phyloP scores from a whole-genome alignment of 163 green algal species.

The Chlamydomonas reinhardtii region DNA sequence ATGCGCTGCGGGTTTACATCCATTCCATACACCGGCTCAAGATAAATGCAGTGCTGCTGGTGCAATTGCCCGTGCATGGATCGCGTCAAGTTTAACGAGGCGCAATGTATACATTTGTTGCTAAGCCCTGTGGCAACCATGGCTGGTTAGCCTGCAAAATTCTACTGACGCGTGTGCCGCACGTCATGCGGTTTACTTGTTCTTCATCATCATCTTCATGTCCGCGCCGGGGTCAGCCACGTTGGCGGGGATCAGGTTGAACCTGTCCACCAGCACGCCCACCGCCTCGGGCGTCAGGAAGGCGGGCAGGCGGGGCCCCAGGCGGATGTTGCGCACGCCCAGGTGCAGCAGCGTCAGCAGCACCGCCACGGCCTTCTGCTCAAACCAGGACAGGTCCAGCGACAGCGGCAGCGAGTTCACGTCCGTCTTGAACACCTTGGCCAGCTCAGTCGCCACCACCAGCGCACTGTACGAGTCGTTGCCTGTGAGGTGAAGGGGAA shows the following conservation, averaged over 20 bases:
- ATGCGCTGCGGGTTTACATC: too few species aligned
- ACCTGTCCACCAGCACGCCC: slow-evolving; percentile 64
- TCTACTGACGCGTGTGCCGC: too few species aligned
- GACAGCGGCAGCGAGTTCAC: slow-evolving; percentile 83
- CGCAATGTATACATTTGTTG: too few species aligned
- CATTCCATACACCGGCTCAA: too few species aligned
- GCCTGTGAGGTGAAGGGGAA: slow-evolving; percentile 15
- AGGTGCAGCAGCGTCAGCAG: slow-evolving; percentile 84
- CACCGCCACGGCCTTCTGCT: slow-evolving; percentile 86
- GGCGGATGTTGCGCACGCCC: slow-evolving; percentile 77
- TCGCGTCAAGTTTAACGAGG: too few species aligned
- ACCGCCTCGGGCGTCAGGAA: slow-evolving; percentile 76
- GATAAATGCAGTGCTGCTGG: too few species aligned
- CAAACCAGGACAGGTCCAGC: slow-evolving; percentile 80
- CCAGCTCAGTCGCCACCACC: slow-evolving; percentile 76
- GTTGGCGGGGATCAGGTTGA: slow-evolving; percentile 64
- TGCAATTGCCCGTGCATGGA: too few species aligned
- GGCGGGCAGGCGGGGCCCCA: slow-evolving; percentile 50
- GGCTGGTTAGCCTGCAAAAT: too few species aligned
- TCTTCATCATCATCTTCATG: slow-evolving; percentile 50
- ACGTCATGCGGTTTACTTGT: too few species aligned
- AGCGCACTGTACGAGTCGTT: slow-evolving; percentile 82
- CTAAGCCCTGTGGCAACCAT: too few species aligned
- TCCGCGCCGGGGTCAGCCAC: slow-evolving; percentile 47
- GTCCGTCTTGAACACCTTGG: slow-evolving; percentile 80